Percentiles rank a stretch among this genome's conserved stretches.
These are phyloP conservation scores for Dryas octopetala DNA, from an alignment of 306 rosid genomes.

Conservation along the genomic window DNA sequence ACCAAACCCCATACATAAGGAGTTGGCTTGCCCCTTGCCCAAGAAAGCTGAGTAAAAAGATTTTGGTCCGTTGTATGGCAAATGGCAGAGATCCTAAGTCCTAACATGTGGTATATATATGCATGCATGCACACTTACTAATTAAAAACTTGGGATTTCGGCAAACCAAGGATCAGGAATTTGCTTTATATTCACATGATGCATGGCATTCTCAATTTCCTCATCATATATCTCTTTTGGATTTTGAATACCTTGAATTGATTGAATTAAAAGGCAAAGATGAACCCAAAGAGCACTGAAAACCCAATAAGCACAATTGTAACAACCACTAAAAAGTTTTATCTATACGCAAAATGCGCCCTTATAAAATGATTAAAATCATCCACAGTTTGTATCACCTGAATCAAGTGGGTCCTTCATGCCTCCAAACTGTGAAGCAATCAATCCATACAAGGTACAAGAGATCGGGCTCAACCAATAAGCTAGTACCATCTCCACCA, in stretches of 20 bases:
- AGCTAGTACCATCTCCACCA: slow-evolving; percentile 51
- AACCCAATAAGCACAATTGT: slow-evolving; percentile 33
- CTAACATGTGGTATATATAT: neutral
- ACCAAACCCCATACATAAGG: slow-evolving; percentile 3
- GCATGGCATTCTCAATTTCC: neutral
- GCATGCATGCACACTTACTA: neutral
- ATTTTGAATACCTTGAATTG: slow-evolving; percentile 31
- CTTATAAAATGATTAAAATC: slow-evolving; percentile 13
- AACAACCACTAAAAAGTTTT: slow-evolving; percentile 27
- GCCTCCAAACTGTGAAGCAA: slow-evolving; percentile 36
- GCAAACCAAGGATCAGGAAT: too few relatives aligned
- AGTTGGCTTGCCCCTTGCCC: slow-evolving; percentile 1
- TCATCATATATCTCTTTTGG: slow-evolving; percentile 32
- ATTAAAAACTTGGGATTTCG: neutral
- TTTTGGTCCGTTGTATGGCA: neutral
- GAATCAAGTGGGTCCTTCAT: slow-evolving; percentile 9
- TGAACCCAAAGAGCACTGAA: slow-evolving; percentile 35
- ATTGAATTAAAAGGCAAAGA: slow-evolving; percentile 33
- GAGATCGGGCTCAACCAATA: slow-evolving; percentile 37
- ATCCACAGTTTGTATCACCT: slow-evolving; percentile 20
- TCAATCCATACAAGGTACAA: slow-evolving; percentile 36
- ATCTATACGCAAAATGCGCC: slow-evolving; percentile 25
- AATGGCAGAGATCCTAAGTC: neutral
- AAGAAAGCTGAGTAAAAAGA: slow-evolving; percentile 1
- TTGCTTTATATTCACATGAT: slow-evolving; percentile 1